Base-by-base conservation (phyloP, 2,329 filamentous ascomycete genomes). In the Beauveria sp. region DNA sequence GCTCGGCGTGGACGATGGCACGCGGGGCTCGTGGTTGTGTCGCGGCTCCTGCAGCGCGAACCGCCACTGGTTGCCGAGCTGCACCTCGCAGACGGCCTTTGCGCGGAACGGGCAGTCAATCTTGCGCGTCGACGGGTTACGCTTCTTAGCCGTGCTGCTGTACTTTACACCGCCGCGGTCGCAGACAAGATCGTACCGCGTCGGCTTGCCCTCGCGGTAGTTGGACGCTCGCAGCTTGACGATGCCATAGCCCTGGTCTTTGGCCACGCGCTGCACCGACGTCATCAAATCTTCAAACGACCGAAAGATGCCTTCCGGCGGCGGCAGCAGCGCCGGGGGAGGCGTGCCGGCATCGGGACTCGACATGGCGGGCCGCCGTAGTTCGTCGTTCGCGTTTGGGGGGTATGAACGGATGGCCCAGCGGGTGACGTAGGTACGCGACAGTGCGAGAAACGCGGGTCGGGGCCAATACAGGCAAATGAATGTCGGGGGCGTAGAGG, bases 131-230 rank as follows among this genome's bases (percentile, higher is more conserved):
- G 81, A 85, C 1, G 83, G 83, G 66, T 84, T 86, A 61, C 83
- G 80, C 74, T 86, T 86, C 77, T 86, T 86, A 8, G 83, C 83
- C 1, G 83, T 86, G 72, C 83, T 86, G 74, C 77, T 84, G 73
- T 86, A 86, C 72, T 86, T 86, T 69, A 86, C 83, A 63, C 83
- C 83, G 59, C 83, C 83, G 46, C 83, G 82, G 65, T 86, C 83
- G 72, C 83, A 86, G 40, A 86, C 83, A 12, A 86, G 75, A 65
- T 86, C 83, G 71, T 85, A 86, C 18, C 83, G 80, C 22, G 83
- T 86, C 1, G 83, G 82, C 66, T 85, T 85, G 63, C 81, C 80
- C 59, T 86, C 83, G 50, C 83, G 82, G 66, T 86, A 86, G 72
- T 86, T 86, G 67, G 82, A 85, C 5, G 83, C 82, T 42, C 83